phyloP scores from a whole-genome alignment of 1,139 yeast genomes.

The Pichia sp. region DNA sequence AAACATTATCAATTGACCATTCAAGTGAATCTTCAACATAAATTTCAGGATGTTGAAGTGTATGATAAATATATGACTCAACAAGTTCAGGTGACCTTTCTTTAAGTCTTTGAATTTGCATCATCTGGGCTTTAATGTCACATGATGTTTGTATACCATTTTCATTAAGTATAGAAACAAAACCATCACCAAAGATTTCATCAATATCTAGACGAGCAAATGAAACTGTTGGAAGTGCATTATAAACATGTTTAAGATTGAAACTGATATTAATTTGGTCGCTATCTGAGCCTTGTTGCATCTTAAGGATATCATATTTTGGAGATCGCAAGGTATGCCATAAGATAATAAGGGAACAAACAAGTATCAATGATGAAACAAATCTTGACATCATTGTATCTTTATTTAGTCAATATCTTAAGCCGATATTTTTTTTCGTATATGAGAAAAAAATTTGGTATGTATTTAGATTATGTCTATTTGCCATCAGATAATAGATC shows the following conservation, averaged over 20 bases:
- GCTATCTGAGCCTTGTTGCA: not conserved
- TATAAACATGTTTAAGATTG: slow-evolving; percentile 22
- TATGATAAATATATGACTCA: slow-evolving; percentile 59
- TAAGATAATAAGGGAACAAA: not conserved
- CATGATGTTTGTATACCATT: slow-evolving; percentile 8
- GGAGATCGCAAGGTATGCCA: slow-evolving; percentile 1
- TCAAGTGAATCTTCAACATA: slow-evolving; percentile 40
- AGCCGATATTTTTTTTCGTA: too few species aligned
- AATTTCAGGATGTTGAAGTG: slow-evolving; percentile 43
- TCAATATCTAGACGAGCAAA: slow-evolving; percentile 26
- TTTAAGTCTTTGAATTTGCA: slow-evolving; percentile 41
- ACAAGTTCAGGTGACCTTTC: slow-evolving; percentile 59
- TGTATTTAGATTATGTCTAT: too few species aligned
- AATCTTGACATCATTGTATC: not conserved
- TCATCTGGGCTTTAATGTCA: slow-evolving; percentile 3
- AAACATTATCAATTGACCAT: slow-evolving; percentile 45
- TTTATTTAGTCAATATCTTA: not conserved
- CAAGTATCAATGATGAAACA: not conserved
- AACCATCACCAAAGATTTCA: not conserved
- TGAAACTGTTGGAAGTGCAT: slow-evolving; percentile 22
- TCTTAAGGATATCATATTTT: too few species aligned
- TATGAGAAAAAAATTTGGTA: not conserved
- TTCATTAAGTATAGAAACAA: not conserved
- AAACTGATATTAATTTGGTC: slow-evolving; percentile 8
- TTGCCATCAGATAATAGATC: too few species aligned